Conservation (phyloP, 2,329 filamentous ascomycete genomes). For the Blastomyces silverae region DNA sequence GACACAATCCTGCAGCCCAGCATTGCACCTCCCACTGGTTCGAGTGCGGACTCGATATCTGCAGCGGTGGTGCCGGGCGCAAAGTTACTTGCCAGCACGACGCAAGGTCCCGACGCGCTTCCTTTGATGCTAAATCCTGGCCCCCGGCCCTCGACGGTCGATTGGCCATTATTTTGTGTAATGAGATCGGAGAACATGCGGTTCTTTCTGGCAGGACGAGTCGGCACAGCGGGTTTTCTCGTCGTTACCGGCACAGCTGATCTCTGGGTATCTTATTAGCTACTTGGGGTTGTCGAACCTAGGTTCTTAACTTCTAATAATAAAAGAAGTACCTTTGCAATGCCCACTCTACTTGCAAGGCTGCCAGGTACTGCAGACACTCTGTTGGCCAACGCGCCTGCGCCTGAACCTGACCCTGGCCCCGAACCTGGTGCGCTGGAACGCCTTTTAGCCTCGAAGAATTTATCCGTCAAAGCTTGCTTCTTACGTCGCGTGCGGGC, state of each 20-base stretch:
- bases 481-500: constrained; percentile 51
- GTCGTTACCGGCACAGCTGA: constrained; percentile 37
- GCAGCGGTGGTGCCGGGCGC: constrained; percentile 59
- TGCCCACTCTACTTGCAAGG: constrained; percentile 53
- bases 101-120: constrained; percentile 47
- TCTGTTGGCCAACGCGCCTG: constrained; percentile 31
- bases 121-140: constrained; percentile 51
- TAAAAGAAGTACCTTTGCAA: constrained; percentile 46
- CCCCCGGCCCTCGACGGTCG: constrained; percentile 29
- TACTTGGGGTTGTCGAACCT: not conserved
- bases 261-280: constrained; percentile 26
- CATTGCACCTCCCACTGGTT: constrained; percentile 48
- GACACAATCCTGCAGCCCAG: constrained; percentile 48
- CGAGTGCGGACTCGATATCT: constrained; percentile 57
- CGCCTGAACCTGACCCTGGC: constrained; percentile 36
- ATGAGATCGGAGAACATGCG: constrained; percentile 25
- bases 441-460: constrained; percentile 51
- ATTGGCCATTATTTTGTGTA: constrained; percentile 28
- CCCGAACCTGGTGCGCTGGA: constrained; percentile 43
- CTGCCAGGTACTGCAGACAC: constrained; percentile 42
- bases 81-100: constrained; percentile 57
- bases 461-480: constrained; percentile 52
- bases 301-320: not conserved
- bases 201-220: constrained; percentile 32
- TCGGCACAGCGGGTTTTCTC: constrained; percentile 30